Evolutionary conservation across 2,329 filamentous ascomycete genomes (phyloP).

Genomic region (Stemphylium lycopersici): DNA sequence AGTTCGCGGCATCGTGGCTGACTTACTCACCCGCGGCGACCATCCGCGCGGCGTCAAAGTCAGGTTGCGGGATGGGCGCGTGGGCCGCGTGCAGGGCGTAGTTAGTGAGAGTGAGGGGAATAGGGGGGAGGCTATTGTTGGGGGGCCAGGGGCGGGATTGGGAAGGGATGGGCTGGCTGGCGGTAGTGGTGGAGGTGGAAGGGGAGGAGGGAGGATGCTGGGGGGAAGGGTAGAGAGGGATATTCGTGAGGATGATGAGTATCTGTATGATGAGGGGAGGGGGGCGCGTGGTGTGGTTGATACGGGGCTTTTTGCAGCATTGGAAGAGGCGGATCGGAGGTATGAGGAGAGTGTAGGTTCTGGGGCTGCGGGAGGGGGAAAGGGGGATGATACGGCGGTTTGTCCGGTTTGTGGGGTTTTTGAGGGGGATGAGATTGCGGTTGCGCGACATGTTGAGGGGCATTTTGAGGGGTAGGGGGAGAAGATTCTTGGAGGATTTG

Average conservation of each 20-base stretch:
- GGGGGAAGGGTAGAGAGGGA: slow-evolving; percentile 34
- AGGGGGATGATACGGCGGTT: slow-evolving; percentile 30
- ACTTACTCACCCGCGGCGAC: slow-evolving; percentile 73
- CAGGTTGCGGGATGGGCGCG: slow-evolving; percentile 70
- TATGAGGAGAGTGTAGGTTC: slow-evolving; percentile 28
- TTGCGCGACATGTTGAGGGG: slow-evolving; percentile 68
- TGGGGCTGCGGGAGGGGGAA: slow-evolving; percentile 14
- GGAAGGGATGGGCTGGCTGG: slow-evolving; percentile 43
- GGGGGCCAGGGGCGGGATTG: slow-evolving; percentile 28
- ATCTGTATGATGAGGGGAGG: slow-evolving; percentile 36
- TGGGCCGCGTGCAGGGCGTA: slow-evolving; percentile 75
- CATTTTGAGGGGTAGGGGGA: slow-evolving; percentile 54
- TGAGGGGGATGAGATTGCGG: slow-evolving; percentile 71
- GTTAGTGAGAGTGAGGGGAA: slow-evolving; percentile 33
- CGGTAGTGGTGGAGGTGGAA: slow-evolving; percentile 18
- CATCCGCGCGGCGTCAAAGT: slow-evolving; percentile 83
- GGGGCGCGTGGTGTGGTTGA: slow-evolving; percentile 5
- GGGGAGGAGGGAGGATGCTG: too few relatives aligned
- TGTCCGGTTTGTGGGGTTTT: slow-evolving; percentile 73
- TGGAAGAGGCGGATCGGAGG: slow-evolving; percentile 36
- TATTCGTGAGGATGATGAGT: slow-evolving; percentile 38
- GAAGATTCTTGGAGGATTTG: neutral
- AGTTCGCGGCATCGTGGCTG: slow-evolving; percentile 69
- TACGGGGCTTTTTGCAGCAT: slow-evolving; percentile 26
- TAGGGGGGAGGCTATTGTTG: slow-evolving; percentile 35